These are phyloP conservation scores for Flaveria sonorensis DNA, from an alignment of 129 eudicot genomes.

Conservation along the genomic window DNA sequence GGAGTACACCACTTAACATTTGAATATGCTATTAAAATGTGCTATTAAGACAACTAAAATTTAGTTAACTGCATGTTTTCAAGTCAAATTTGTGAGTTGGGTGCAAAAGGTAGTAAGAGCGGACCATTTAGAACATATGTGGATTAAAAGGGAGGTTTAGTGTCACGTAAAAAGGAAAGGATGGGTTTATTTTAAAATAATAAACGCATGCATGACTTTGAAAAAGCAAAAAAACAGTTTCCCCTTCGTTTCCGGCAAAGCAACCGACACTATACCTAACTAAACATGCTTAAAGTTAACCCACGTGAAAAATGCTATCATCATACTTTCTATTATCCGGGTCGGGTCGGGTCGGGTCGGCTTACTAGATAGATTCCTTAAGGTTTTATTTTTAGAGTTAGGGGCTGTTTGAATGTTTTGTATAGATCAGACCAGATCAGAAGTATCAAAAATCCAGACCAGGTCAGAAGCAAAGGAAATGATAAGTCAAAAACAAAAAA, in stretches of 20 bases:
- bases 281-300: constrained; percentile 29
- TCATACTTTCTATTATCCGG: constrained; percentile 5
- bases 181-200: constrained; percentile 23
- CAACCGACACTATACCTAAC: constrained; percentile 48
- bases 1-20: too few relatives aligned
- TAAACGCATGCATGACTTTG: constrained; percentile 31
- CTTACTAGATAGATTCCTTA: not conserved
- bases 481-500: too few relatives aligned
- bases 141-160: constrained; percentile 1
- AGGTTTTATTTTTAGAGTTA: not conserved
- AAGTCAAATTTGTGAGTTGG: not conserved
- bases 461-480: too few relatives aligned
- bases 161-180: constrained; percentile 17
- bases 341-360: constrained; percentile 15
- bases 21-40: too few relatives aligned
- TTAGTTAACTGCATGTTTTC: not conserved
- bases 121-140: constrained; percentile 1
- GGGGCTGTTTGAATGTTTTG: too few relatives aligned
- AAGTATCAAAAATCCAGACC: too few relatives aligned
- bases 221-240: constrained; percentile 30
- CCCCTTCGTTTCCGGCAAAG: constrained; percentile 50
- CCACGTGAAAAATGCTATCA: constrained; percentile 38
- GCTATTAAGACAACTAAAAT: not conserved
- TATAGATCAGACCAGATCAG: too few relatives aligned
- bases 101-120: not conserved